Base-by-base conservation (phyloP, 257 asterid species). In the Dorcoceras hygrometricum region DNA sequence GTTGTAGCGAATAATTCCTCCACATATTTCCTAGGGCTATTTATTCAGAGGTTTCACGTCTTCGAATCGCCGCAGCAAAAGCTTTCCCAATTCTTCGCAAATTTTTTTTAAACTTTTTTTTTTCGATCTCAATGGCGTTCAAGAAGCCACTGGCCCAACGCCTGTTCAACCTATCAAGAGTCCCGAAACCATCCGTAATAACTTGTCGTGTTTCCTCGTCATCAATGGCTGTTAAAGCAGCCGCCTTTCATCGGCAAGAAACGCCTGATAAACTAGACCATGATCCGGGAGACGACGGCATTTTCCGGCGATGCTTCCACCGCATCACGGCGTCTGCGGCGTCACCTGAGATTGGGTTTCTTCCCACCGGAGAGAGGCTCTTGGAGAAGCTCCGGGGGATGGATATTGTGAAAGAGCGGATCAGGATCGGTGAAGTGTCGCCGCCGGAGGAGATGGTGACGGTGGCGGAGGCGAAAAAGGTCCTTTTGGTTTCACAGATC, bases 231-330 rank as follows among this genome's bases (percentile, higher is more conserved):
- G 73, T 28, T 5, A 72, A 69, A 55, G 36, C 63, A 34, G 70
- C 77, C 6, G 48, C 56, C 4, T 23, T 71, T n/a, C 64, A 36
- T 19, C 65, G 23, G 22, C 62, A 8, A 16, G n/a, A 57, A 0
- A 66, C 75, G 48, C 64, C 77, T 19, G 71, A 63, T 53, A 74
- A 26, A 19, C 32, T 71, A 14, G 78, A 77, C 0, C 80, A 78
- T 6, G 90, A 86, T 79, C 85, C 85, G 7, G 88, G 88, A 25
- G 86, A 84, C 3, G 75, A 74, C 63, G 77, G 82, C 0, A 57
- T 76, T 8, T 76, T 75, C 82, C 75, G 90, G 36, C 69, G 85
- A 9, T 80, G 69, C 66, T 43, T 83, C 53, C 88, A 82, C 73
- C 88, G 90, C 27, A 60, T 36, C 0, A 51, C 84, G 31, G 55